These are phyloP conservation scores for Bipolaris gigantea DNA, from an alignment of 2,329 filamentous ascomycete genomes.

Conservation along the genomic window DNA sequence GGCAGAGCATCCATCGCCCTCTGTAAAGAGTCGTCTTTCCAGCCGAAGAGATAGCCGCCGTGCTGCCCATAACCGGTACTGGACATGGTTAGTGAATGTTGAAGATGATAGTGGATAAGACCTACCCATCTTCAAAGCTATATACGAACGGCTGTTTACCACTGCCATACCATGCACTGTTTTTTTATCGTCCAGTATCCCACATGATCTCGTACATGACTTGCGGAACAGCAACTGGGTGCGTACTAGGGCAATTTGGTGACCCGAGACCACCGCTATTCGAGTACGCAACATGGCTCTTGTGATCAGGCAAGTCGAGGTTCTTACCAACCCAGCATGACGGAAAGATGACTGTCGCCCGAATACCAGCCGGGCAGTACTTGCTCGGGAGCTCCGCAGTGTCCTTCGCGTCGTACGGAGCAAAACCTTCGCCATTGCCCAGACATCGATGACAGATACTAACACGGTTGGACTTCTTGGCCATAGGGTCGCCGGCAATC, in stretches of 20 bases:
- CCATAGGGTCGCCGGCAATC: slow-evolving; percentile 32
- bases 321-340: slow-evolving; percentile 70
- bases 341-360: slow-evolving; percentile 70
- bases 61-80: slow-evolving; percentile 26
- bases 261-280: slow-evolving; percentile 29
- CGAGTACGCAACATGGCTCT: slow-evolving; percentile 67
- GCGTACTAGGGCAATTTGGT: slow-evolving; percentile 52
- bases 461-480: slow-evolving; percentile 20
- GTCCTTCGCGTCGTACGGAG: slow-evolving; percentile 31
- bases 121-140: slow-evolving; percentile 32
- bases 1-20: slow-evolving; percentile 36
- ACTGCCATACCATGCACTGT: slow-evolving; percentile 25
- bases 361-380: slow-evolving; percentile 76
- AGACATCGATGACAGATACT: slow-evolving; percentile 41
- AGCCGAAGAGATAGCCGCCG: slow-evolving; percentile 33
- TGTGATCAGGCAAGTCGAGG: slow-evolving; percentile 57
- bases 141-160: slow-evolving; percentile 36
- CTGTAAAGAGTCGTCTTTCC: slow-evolving; percentile 34
- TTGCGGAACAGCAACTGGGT: slow-evolving; percentile 52
- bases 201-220: slow-evolving; percentile 53
- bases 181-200: slow-evolving; percentile 42
- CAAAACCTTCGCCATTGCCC: slow-evolving; percentile 23
- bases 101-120: not conserved
- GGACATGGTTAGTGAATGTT: not conserved
- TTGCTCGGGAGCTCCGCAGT: slow-evolving; percentile 57